Base-by-base conservation (phyloP, 371 early-diverging fungal genomes). In the Rhizopus stolonifer region DNA sequence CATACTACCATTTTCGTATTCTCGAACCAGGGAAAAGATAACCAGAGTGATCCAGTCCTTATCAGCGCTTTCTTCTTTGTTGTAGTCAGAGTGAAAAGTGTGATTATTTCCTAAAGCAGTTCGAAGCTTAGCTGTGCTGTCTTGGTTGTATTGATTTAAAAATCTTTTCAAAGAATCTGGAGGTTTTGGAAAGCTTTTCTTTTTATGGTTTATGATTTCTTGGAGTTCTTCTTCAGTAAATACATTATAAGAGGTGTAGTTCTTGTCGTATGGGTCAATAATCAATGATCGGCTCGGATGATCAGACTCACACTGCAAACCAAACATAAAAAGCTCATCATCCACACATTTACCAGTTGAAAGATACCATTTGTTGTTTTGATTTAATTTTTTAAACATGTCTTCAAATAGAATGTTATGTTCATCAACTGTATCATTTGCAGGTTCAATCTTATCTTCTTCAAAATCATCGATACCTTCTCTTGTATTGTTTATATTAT, bases 221-320 rank as follows among this genome's bases (percentile, higher is more conserved):
- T 33, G 23, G 15, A 49, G 49, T 38, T 33, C 49, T 49, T 49
- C 34, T 38, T 49, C 18, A 33, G 49, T 49, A 23, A 33, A 49
- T 21, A 49, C 49, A 33, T 38, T 38, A 19, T 49, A 32, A 13
- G 49, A 18, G 24, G 38, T 49, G 33, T 49, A 49, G 38, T 49
- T 49, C 34, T 33, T 33, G n/a, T 49, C 49, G 10, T 49, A 33
- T 23, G 32, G 49, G 19, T 49, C 49, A 49, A 49, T 38, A 33
- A 31, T 49, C 23, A 49, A 49, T 33, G 49, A 49, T 33, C 42
- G 5, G n/a, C 42, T 42, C n/a, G 42, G 42, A 19, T 42, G 42
- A 42, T 42, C 42, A 42, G 42, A 19, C 42, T 42, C 19, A 21
- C 22, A 19, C 42, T 42, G 42, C 22, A 42, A 42, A 19, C 42